Evolutionary conservation across 2,329 filamentous ascomycete genomes (phyloP), one percentile per base, ranked within the genome.

Genomic region (Huntiella abstrusa): DNA sequence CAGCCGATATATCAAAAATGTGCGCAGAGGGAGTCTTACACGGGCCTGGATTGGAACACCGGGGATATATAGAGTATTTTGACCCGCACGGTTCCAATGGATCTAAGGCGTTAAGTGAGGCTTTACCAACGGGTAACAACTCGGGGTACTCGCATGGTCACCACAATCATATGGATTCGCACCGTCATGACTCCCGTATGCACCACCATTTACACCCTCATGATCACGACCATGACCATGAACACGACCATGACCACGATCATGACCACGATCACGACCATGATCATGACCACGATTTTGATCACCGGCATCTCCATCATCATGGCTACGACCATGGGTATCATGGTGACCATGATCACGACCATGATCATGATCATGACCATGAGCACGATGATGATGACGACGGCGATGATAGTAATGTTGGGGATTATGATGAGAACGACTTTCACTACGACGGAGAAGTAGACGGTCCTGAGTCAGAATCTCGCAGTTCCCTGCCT

Each of bases 211-310:
- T n/a, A 28, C 40, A 41, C 10, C 8, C 11, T 5, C 40, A 41
- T 15, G 76, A 81, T 49, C 75, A 80, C 45, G 77, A 81, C 39
- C 76, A 68, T 12, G 16, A 43, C 56, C 83, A 92, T 62, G 80
- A 76, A 59, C 83, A 85, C 59, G 75, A 81, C 54, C 77, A 80
- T 56, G 82, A 86, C 55, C 80, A 87, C 49, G 80, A 87, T 52
- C 44, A 44, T 11, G 34, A 47, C 19, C 44, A 47, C 33, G 79
- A 83, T 51, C 75, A 79, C 47, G 75, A 81, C 49, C 75, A 80
- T 47, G 76, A 81, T 37, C 76, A 81, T 54, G 71, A 75, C 37
- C 65, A 68, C 17, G 11, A 19, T 17, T 19, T 17, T 19, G 38
- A 40, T 12, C 17, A 40, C 19, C 38, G 19, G 6, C 38, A 40